phyloP scores from a whole-genome alignment of 2,329 filamentous ascomycete species.

The Calonectria pseudoturangicola region DNA sequence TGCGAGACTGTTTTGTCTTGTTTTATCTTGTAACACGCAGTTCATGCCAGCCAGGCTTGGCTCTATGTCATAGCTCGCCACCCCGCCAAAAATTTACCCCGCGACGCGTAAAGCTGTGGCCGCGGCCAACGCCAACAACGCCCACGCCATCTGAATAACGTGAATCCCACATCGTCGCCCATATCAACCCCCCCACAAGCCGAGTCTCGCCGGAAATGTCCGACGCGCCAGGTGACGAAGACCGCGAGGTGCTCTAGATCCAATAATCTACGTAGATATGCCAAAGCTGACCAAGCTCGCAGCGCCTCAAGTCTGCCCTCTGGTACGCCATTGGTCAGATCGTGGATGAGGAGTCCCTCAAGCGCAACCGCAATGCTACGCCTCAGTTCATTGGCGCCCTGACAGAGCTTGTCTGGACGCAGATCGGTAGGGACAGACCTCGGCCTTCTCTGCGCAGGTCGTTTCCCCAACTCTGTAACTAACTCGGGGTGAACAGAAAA shows the following conservation, averaged over 20 bases:
- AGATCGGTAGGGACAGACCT: constrained; percentile 77
- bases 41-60: not conserved
- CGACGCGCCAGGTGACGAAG: constrained; percentile 57
- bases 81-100: constrained; percentile 32
- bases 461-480: not conserved
- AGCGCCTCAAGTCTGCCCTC: constrained; percentile 89
- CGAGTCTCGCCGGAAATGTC: constrained; percentile 54
- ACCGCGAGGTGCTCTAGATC: constrained; percentile 59
- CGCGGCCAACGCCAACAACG: constrained; percentile 16
- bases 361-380: constrained; percentile 84
- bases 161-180: constrained; percentile 23
- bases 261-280: not conserved
- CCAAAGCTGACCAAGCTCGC: constrained; percentile 16
- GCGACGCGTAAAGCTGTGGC: constrained; percentile 31
- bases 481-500: constrained; percentile 64
- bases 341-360: constrained; percentile 85
- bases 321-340: constrained; percentile 92
- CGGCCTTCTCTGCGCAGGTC: not conserved
- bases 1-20: not conserved
- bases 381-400: constrained; percentile 92
- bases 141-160: not conserved
- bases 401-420: constrained; percentile 90
- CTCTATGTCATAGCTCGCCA: constrained; percentile 11
- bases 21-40: not conserved
- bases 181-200: not conserved